Percentiles rank a stretch among this genome's conserved stretches.
phyloP scores from a whole-genome alignment of 768 basidiomycete genomes.

The Suillus luteus region DNA sequence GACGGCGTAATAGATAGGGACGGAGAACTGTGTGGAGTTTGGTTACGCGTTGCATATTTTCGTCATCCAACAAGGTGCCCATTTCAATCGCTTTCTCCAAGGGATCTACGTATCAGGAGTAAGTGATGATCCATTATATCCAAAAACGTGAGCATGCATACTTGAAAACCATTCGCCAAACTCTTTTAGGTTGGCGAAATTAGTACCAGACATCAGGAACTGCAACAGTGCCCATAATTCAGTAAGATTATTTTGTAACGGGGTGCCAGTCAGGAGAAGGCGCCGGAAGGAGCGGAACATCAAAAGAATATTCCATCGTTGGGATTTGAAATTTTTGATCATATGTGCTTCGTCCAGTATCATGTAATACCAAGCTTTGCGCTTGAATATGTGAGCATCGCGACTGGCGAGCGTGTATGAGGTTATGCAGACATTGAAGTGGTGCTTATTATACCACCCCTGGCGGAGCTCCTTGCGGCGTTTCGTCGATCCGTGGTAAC shows the following conservation, averaged over 20 bases:
- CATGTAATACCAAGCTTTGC: constrained; percentile 95
- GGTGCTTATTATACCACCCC: constrained; percentile 87
- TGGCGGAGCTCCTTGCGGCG: constrained; percentile 87
- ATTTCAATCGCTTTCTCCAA: constrained; percentile 93
- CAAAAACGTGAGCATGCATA: constrained; percentile 41
- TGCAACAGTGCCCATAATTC: constrained; percentile 96
- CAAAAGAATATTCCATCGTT: constrained; percentile 89
- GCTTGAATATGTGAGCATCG: constrained; percentile 88
- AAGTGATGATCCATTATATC: constrained; percentile 7
- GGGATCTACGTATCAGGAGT: constrained; percentile 58
- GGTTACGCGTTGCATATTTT: constrained; percentile 79
- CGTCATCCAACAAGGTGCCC: constrained; percentile 74
- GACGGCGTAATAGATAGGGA: constrained; percentile 92
- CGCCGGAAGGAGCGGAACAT: constrained; percentile 88
- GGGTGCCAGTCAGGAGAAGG: constrained; percentile 92
- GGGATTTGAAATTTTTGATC: constrained; percentile 96
- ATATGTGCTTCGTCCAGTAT: constrained; percentile 96
- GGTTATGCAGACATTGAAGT: constrained; percentile 94
- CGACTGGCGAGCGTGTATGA: constrained; percentile 92
- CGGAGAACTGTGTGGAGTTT: constrained; percentile 95
- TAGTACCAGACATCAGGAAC: constrained; percentile 87
- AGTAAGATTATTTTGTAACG: constrained; percentile 93
- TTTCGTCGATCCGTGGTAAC: constrained; percentile 89
- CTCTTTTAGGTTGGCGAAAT: constrained; percentile 90
- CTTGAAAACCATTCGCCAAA: constrained; percentile 98